Conservation (phyloP, 148 eudicot species). For the Rhododendron ferrugineum region DNA sequence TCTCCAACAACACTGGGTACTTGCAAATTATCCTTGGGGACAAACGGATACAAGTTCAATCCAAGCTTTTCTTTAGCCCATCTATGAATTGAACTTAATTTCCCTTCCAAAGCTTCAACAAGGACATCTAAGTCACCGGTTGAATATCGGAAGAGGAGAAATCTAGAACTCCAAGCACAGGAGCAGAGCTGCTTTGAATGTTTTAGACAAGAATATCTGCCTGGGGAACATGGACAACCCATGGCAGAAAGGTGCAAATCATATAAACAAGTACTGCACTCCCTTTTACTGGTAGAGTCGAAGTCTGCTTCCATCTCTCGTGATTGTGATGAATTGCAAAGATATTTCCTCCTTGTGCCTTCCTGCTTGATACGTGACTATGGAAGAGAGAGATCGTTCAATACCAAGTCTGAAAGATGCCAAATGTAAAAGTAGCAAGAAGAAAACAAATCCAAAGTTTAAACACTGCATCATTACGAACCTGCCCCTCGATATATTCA, state of each 20-base stretch:
- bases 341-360: conserved; percentile 39
- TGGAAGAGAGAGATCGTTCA: conserved; percentile 12
- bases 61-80: conserved; percentile 50
- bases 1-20: conserved; percentile 6
- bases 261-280: conserved; percentile 50
- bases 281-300: conserved; percentile 37
- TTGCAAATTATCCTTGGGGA: not conserved
- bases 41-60: conserved; percentile 7
- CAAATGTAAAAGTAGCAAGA: not conserved
- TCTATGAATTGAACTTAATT: conserved; percentile 25
- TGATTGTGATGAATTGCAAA: conserved; percentile 38
- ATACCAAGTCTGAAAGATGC: not conserved
- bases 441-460: not conserved
- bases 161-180: conserved; percentile 55
- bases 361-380: conserved; percentile 56
- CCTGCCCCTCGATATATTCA: not conserved
- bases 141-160: conserved; percentile 43
- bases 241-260: conserved; percentile 67
- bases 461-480: not conserved
- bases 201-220: conserved; percentile 55
- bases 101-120: conserved; percentile 60
- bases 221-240: conserved; percentile 51
- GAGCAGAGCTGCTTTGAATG: conserved; percentile 62
- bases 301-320: conserved; percentile 42
- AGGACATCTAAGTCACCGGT: conserved; percentile 46